Evolutionary conservation across 805 yeast genomes (phyloP), one percentile per base, ranked within the genome.

Genomic region (Pichia paraexigua): DNA sequence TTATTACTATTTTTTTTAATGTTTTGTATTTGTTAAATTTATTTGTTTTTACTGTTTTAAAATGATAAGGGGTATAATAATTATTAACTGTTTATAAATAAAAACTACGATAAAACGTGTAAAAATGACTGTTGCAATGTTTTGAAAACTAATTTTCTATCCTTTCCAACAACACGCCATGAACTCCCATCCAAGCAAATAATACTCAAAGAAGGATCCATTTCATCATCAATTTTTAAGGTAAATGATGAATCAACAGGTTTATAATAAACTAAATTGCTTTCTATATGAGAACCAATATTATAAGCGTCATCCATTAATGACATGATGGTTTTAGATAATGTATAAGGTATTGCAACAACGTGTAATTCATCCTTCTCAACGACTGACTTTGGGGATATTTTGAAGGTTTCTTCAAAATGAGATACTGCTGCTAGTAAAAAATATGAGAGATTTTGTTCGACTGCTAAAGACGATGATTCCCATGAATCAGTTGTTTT

Each of bases 101-200:
- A 28, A 9, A 11, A 22, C 24, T 28, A 50, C 2, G 50, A 17
- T 7, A 51, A n/a, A 24, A 11, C 24, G 20, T 43, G 18, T 35
- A 51, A 32, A 41, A 51, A 43, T 15, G 47, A 37, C n/a, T 51
- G 49, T 17, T 41, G 13, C 7, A 45, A 37, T 3, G 10, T 4
- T 24, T 45, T 30, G n/a, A 43, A 44, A 10, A 37, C 11, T 2
- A 52, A 13, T 15, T 30, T 30, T 25, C 50, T 50, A 20, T 43
- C 18, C 4, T 5, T 11, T 4, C 53, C 55, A 1, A 12, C 6
- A 5, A 52, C 44, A 25, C 39, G 28, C 49, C 54, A 50, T 6
- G 51, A 43, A 20, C 76, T 67, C 0, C 94, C 94, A 63, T 85
- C 94, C 13, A 85, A 60, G 60, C 92, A 85, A 63, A 83, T 74